These are phyloP conservation scores for Saccharomycopsis olivae DNA, from an alignment of 805 yeast species.

Conservation along the genomic window DNA sequence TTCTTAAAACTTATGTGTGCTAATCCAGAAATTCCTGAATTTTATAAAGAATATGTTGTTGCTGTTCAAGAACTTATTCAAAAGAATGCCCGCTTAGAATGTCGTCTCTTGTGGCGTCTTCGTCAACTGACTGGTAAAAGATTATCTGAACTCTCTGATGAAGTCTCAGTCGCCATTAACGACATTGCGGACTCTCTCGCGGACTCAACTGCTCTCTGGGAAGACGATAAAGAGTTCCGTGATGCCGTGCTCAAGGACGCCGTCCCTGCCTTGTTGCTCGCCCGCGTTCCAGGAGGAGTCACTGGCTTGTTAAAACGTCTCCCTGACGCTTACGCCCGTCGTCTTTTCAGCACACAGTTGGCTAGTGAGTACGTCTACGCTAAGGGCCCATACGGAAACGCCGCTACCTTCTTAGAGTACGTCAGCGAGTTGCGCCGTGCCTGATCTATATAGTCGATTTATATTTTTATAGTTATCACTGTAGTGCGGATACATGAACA, in stretches of 20 bases:
- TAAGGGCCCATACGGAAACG: slow-evolving; percentile 72
- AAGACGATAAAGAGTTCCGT: slow-evolving; percentile 65
- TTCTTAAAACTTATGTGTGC: slow-evolving; percentile 76
- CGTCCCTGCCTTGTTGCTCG: slow-evolving; percentile 62
- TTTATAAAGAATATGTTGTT: slow-evolving; percentile 75
- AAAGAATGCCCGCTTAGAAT: slow-evolving; percentile 73
- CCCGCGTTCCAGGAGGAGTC: slow-evolving; percentile 35
- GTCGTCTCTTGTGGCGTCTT: slow-evolving; percentile 77
- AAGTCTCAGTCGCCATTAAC: slow-evolving; percentile 73
- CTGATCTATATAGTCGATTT: too few relatives aligned
- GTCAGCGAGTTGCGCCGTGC: slow-evolving; percentile 50
- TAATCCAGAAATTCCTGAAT: slow-evolving; percentile 48
- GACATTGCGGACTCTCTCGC: slow-evolving; percentile 79
- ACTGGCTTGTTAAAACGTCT: slow-evolving; percentile 62
- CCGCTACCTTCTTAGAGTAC: slow-evolving; percentile 54
- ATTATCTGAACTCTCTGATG: slow-evolving; percentile 64
- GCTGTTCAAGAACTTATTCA: slow-evolving; percentile 73
- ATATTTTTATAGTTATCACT: too few relatives aligned
- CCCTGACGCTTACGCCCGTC: slow-evolving; percentile 79
- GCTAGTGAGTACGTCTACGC: slow-evolving; percentile 80
- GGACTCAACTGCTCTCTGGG: slow-evolving; percentile 73
- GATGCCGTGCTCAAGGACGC: slow-evolving; percentile 66
- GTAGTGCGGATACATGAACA: too few relatives aligned
- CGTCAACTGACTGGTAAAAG: slow-evolving; percentile 54
- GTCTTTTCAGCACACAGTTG: slow-evolving; percentile 77